phyloP scores from a whole-genome alignment of 2,329 filamentous ascomycete genomes.

The Diaporthe vexans region DNA sequence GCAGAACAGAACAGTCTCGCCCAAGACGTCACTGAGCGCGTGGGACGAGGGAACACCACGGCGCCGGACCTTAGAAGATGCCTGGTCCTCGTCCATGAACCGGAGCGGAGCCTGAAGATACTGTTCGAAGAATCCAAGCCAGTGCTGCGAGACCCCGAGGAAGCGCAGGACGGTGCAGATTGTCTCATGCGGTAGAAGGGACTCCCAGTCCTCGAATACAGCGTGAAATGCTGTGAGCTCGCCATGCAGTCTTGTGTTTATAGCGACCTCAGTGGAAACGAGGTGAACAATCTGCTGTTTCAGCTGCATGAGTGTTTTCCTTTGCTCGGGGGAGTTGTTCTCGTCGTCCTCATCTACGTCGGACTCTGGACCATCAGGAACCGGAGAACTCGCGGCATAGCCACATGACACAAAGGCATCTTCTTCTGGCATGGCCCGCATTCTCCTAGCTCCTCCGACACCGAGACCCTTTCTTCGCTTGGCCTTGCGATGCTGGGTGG shows the following conservation, averaged over 20 bases:
- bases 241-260: slow-evolving; percentile 60
- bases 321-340: slow-evolving; percentile 25
- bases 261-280: slow-evolving; percentile 60
- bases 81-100: slow-evolving; percentile 67
- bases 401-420: neutral
- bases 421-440: slow-evolving; percentile 50
- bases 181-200: slow-evolving; percentile 66
- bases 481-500: neutral
- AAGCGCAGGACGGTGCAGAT: slow-evolving; percentile 70
- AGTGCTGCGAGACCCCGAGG: slow-evolving; percentile 68
- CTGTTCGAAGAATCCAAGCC: slow-evolving; percentile 70
- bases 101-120: slow-evolving; percentile 72
- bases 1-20: slow-evolving; percentile 73
- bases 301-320: slow-evolving; percentile 55
- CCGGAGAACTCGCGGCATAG: neutral
- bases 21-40: slow-evolving; percentile 70
- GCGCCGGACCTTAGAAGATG: slow-evolving; percentile 60
- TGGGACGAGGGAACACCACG: slow-evolving; percentile 73
- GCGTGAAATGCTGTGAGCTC: slow-evolving; percentile 62
- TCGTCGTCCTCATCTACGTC: slow-evolving; percentile 44
- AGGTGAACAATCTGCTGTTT: slow-evolving; percentile 65
- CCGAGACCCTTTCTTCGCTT: neutral
- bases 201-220: slow-evolving; percentile 60
- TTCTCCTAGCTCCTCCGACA: slow-evolving; percentile 44
- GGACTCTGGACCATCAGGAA: slow-evolving; percentile 34